A percentile compares a stretch with the other conserved stretches of the same genome.
These are phyloP conservation scores for Malassezia yamatoensis DNA, from an alignment of 1,284 basidiomycete genomes.

Conservation along the genomic window DNA sequence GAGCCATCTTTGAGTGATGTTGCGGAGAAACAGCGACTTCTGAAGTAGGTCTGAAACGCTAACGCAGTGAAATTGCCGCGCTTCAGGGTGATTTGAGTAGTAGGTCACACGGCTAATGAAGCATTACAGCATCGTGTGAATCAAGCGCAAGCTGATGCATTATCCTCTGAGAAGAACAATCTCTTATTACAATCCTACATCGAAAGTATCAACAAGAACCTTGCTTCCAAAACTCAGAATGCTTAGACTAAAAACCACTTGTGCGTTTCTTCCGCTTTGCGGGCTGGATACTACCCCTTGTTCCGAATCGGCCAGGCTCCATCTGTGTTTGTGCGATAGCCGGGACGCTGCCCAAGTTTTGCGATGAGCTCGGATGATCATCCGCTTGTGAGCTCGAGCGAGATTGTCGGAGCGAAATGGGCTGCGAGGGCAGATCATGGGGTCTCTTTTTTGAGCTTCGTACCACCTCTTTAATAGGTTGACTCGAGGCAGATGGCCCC, in stretches of 20 bases:
- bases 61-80: conserved; percentile 31
- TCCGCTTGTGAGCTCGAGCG: no score
- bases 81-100: conserved; percentile 33
- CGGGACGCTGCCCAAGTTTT: not conserved
- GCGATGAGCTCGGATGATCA: not conserved
- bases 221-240: conserved; percentile 30
- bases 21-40: conserved; percentile 42
- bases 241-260: conserved; percentile 12
- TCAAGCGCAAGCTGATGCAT: conserved; percentile 40
- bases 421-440: no score
- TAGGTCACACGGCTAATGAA: conserved; percentile 11
- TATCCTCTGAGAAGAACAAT: conserved; percentile 43
- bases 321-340: conserved; percentile 6
- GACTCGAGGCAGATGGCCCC: not conserved
- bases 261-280: conserved; percentile 12
- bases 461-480: not conserved
- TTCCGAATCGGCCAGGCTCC: conserved; percentile 12
- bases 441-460: no score
- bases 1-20: conserved; percentile 44
- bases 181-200: conserved; percentile 47
- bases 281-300: not conserved
- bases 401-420: no score
- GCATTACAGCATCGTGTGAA: conserved; percentile 33
- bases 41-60: conserved; percentile 25
- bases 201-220: conserved; percentile 45